Evolutionary conservation across 1,284 basidiomycete species (phyloP).

Genomic region (Tremellales sp.): DNA sequence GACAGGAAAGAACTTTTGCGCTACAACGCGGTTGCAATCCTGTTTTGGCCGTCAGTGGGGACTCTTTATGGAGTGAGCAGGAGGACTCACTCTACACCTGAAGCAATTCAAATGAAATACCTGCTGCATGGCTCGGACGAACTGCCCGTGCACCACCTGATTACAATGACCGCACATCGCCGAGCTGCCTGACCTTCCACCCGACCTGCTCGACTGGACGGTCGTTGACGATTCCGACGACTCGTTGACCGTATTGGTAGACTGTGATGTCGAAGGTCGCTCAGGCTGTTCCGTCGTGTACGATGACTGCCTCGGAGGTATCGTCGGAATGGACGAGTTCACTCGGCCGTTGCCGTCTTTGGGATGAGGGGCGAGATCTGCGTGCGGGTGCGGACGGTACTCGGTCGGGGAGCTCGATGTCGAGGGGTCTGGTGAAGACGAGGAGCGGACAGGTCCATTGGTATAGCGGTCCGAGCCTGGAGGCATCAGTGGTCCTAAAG

Average conservation of each 20-base stretch:
- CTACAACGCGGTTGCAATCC: constrained; percentile 96
- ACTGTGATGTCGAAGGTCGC: constrained; percentile 1
- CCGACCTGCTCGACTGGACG: constrained; percentile 1
- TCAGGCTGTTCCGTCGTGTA: neutral
- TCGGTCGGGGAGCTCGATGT: constrained; percentile 3
- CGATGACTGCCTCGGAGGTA: constrained; percentile 7
- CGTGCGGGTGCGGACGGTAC: constrained; percentile 2
- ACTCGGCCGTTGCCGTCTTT: constrained; percentile 1
- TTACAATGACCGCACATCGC: constrained; percentile 47
- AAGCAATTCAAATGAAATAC: constrained; percentile 97
- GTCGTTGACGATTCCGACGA: neutral
- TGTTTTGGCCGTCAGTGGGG: constrained; percentile 43
- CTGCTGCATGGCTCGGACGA: constrained; percentile 89
- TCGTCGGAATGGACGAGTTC: constrained; percentile 3
- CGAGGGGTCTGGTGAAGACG: constrained; percentile 38
- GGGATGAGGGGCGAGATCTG: constrained; percentile 1
- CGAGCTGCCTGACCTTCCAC: constrained; percentile 19
- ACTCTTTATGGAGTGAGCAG: neutral
- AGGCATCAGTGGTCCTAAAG: constrained; percentile 11
- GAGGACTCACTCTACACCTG: constrained; percentile 78
- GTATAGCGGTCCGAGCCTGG: constrained; percentile 2
- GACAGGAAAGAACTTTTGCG: constrained; percentile 98
- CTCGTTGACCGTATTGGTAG: neutral
- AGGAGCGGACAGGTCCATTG: constrained; percentile 31
- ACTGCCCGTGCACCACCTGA: constrained; percentile 64